Percentiles rank a stretch among this genome's conserved stretches.
phyloP scores from a whole-genome alignment of 352 stramenopile genomes.

The Phytophthora sansomeana region DNA sequence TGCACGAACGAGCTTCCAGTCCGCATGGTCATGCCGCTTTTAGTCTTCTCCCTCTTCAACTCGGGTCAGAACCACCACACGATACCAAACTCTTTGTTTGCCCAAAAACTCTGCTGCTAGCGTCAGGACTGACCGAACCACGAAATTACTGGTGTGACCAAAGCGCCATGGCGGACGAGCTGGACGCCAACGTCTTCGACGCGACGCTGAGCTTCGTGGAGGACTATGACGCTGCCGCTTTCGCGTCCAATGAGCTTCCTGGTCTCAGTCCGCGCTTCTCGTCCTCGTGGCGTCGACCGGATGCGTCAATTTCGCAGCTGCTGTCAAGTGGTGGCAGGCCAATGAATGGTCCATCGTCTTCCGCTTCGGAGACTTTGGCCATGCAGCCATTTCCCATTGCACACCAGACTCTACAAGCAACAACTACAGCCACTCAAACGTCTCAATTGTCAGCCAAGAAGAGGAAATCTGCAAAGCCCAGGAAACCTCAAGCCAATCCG shows the following conservation, averaged over 20 bases:
- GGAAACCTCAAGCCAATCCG: constrained; percentile 17
- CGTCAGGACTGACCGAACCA: background rate
- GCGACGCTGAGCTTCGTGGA: constrained; percentile 8
- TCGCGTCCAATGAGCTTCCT: background rate
- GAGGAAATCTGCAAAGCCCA: background rate
- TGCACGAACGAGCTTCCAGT: background rate
- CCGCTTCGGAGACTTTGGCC: constrained; percentile 1
- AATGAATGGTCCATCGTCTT: background rate
- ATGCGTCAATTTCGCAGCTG: constrained; percentile 9
- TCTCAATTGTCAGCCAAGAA: background rate
- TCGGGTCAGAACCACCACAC: constrained; percentile 26
- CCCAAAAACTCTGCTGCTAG: background rate
- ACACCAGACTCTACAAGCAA: too few relatives aligned
- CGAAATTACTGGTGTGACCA: constrained; percentile 4
- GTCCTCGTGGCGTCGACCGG: background rate
- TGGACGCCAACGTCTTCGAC: constrained; percentile 4
- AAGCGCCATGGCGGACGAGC: constrained; percentile 7
- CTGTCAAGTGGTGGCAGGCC: background rate
- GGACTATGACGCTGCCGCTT: background rate
- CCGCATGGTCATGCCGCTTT: background rate
- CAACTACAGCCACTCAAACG: background rate
- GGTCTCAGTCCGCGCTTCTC: background rate
- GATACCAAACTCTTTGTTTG: background rate
- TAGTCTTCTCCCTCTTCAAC: constrained; percentile 9
- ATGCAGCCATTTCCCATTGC: background rate